Conservation (phyloP, 495 filamentous ascomycete genomes). For the Jackrogersella multiformis region DNA sequence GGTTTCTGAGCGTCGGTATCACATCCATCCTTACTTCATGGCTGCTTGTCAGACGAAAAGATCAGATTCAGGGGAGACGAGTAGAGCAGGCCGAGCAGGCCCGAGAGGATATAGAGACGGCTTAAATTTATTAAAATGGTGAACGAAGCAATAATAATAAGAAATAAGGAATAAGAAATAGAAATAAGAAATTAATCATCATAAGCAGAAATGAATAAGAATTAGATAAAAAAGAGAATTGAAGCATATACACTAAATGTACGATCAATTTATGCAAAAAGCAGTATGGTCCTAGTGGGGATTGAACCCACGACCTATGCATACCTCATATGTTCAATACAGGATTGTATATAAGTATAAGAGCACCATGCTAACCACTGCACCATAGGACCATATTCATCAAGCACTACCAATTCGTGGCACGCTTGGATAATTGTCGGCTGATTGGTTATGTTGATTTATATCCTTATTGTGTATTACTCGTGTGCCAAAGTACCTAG, state of each 20-base stretch:
- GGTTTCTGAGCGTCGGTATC: constrained; percentile 50
- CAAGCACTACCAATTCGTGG: not conserved
- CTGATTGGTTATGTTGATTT: constrained; percentile 6
- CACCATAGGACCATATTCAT: constrained; percentile 34
- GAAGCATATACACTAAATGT: not conserved
- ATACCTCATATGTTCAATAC: constrained; percentile 33
- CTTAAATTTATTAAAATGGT: not conserved
- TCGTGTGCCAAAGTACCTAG: not conserved
- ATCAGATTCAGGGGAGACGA: constrained; percentile 17
- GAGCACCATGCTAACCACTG: constrained; percentile 46
- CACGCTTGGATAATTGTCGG: constrained; percentile 31
- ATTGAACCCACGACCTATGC: constrained; percentile 45
- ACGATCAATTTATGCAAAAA: constrained; percentile 14
- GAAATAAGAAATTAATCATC: no score
- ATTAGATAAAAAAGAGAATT: constrained; percentile 5
- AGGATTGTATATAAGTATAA: constrained; percentile 42
- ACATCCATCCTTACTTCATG: constrained; percentile 49
- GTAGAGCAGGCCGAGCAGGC: not conserved
- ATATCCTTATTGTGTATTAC: constrained; percentile 1
- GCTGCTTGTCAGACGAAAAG: constrained; percentile 48
- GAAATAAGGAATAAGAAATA: no score
- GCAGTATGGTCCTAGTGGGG: constrained; percentile 35
- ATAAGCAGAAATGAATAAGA: not conserved
- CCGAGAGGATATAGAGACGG: not conserved
- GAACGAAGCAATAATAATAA: no score